Evolutionary conservation across 176 grass and related monocot genomes (phyloP), one percentile per base, ranked within the genome.

Genomic region (Rhynchospora tenuis): DNA sequence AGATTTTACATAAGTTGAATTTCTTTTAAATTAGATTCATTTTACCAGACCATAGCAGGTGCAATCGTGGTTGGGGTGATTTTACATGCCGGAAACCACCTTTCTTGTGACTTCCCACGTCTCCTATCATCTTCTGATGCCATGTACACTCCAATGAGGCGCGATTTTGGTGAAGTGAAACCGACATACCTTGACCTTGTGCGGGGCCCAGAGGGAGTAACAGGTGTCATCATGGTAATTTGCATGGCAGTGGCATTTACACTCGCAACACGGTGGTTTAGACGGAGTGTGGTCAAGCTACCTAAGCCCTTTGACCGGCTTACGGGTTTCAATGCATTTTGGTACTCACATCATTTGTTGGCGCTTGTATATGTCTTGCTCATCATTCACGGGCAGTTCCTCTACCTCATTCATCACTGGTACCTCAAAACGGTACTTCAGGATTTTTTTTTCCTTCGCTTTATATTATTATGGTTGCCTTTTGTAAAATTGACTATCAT

Each of bases 321-420:
- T 62, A 94, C 90, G 66, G 95, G 95, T 59, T 98, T 98, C 90
- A 98, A 98, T 67, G 90, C 95, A 46, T 98, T 98, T 86, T 98
- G 95, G 95, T 98, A 98, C 74, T 98, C 95, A 2, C 95, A 98
- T 85, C 95, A 98, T 88, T 73, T 98, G 82, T 92, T 98, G 59
- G 87, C 86, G 20, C 66, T 98, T 79, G 95, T 94, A 59, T 98
- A 98, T 85, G 77, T 94, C 78, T 73, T 93, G 82, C 89, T 98
- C 19, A 45, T 98, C 64, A 81, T 98, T 79, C 95, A 98, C 71
- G 95, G 95, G 65, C 87, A 94, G 81, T 84, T 46, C 11, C 28
- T 98, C 72, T 98, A 89, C 84, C 89, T 98, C 83, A 89, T 98
- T 60, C 89, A 84, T 2, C 24, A 48, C 26, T 98, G 95, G 95